Conservation (phyloP, 225 moss, liverwort and hornwort species). For the Straminergon stramineum region DNA sequence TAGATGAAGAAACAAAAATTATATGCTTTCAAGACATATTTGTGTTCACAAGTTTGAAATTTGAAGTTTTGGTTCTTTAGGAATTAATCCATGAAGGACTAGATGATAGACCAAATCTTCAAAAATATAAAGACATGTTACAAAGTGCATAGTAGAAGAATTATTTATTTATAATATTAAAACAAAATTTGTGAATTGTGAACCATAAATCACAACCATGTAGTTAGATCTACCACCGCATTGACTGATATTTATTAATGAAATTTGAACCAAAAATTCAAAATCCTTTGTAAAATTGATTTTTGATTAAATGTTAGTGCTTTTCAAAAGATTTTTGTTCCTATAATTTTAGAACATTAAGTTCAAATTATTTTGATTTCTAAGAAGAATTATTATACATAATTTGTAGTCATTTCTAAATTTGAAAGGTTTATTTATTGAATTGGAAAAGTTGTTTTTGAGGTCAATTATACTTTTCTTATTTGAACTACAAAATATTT, state of each 20-base stretch:
- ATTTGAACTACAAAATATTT: neutral
- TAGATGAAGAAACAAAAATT: neutral
- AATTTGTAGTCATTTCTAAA: too few species aligned
- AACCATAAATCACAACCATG: too few species aligned
- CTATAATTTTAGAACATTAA: too few species aligned
- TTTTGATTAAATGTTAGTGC: rapidly evolving
- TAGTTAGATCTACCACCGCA: neutral
- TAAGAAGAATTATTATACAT: too few species aligned
- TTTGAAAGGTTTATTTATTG: neutral
- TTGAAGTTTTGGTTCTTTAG: rapidly evolving
- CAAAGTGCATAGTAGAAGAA: neutral
- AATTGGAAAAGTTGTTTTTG: neutral
- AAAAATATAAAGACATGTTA: neutral
- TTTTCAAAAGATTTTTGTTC: neutral
- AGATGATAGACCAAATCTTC: neutral
- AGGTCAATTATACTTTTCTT: too few species aligned
- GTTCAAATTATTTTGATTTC: neutral
- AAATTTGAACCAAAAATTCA: neutral
- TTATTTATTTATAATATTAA: neutral
- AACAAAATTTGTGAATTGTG: neutral
- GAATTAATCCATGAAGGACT: rapidly evolving
- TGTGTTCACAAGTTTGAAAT: rapidly evolving
- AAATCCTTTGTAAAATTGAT: neutral
- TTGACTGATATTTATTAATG: neutral
- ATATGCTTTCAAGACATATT: rapidly evolving